Evolutionary conservation across 306 rosid species (phyloP).

Genomic region (Fragaria iinumae): DNA sequence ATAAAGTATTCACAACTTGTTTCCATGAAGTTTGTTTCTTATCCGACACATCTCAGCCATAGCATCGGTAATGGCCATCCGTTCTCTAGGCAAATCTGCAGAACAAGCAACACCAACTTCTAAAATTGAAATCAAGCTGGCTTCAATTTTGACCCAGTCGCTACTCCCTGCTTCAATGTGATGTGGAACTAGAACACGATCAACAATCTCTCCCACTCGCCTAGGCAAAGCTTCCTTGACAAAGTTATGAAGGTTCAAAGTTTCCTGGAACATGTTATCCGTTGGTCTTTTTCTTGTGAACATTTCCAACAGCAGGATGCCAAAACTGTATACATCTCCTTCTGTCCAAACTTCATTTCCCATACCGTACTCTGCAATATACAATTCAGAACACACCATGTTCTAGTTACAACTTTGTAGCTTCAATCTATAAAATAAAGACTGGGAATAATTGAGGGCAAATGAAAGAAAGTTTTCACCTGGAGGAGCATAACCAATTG

Average conservation of each 20-base stretch:
- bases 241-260: conserved; percentile 11
- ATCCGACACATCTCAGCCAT: not conserved
- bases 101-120: conserved; percentile 4
- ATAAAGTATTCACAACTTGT: not conserved
- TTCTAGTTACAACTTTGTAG: not conserved
- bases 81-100: not conserved
- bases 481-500: conserved; percentile 43
- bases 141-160: not conserved
- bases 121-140: conserved; percentile 7
- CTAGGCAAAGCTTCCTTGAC: not conserved
- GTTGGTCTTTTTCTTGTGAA: conserved; percentile 5
- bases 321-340: conserved; percentile 33
- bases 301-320: conserved; percentile 24
- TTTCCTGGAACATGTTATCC: conserved; percentile 11
- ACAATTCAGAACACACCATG: not conserved
- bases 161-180: not conserved
- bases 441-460: not conserved
- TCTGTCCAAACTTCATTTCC: conserved; percentile 27
- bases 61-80: not conserved
- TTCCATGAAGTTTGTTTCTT: not conserved
- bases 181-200: not conserved
- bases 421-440: not conserved
- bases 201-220: not conserved
- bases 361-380: conserved; percentile 27
- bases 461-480: not conserved